A percentile compares a stretch with the other conserved stretches of the same genome.
These are phyloP conservation scores for Mycocentrospora acerina DNA, from an alignment of 2,329 filamentous ascomycete genomes.

Conservation along the genomic window DNA sequence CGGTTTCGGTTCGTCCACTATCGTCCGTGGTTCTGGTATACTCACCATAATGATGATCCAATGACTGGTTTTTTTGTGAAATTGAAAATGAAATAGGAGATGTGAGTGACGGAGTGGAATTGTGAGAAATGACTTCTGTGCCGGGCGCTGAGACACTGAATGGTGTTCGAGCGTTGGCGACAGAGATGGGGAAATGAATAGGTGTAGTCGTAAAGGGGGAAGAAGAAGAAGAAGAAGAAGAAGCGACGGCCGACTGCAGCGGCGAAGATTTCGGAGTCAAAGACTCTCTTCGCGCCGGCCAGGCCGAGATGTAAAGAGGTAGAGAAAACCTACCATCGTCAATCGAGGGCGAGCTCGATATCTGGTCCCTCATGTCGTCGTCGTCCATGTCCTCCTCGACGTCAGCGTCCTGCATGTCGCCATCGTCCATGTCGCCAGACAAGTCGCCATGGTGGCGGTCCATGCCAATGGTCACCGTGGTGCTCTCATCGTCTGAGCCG, in stretches of 20 bases:
- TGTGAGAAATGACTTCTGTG: conserved; percentile 23
- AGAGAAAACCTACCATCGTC: conserved; percentile 88
- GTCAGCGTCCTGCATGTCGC: conserved; percentile 64
- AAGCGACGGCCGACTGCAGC: conserved; percentile 25
- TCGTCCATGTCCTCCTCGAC: conserved; percentile 68
- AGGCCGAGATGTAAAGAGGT: conserved; percentile 35
- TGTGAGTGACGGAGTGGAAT: conserved; percentile 36
- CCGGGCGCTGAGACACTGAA: conserved; percentile 32
- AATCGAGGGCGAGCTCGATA: conserved; percentile 97
- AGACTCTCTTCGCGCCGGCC: conserved; percentile 48
- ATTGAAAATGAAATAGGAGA: conserved; percentile 37
- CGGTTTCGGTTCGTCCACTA: not conserved
- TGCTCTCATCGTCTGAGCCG: conserved; percentile 62
- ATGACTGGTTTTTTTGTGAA: conserved; percentile 29
- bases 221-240: conserved; percentile 52
- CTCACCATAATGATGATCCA: conserved; percentile 56
- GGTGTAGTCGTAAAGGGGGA: conserved; percentile 49
- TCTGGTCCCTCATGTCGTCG: conserved; percentile 98
- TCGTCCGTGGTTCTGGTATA: conserved; percentile 41
- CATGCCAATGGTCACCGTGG: conserved; percentile 19
- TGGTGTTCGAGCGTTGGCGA: conserved; percentile 23
- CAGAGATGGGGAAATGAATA: conserved; percentile 45
- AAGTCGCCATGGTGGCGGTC: conserved; percentile 33
- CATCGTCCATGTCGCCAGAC: conserved; percentile 47
- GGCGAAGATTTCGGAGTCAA: conserved; percentile 41